Base-by-base conservation (phyloP, 2,329 filamentous ascomycete genomes). In the Diplodia mutila region DNA sequence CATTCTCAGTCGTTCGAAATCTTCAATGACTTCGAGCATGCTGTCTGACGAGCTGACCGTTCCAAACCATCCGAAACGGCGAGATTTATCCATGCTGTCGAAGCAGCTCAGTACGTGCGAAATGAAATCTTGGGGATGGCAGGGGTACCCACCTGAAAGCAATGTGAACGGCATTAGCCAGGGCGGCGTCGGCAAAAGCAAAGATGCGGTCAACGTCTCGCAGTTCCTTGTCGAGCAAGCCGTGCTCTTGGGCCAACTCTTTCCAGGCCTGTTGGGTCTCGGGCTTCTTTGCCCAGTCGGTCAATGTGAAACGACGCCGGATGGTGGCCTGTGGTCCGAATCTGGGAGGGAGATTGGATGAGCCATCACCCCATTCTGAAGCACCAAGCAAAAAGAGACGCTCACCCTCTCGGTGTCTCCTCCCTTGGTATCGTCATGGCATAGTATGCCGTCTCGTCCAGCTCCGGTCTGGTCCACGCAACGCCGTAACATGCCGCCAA, bases 231-330 rank as follows among this genome's bases (percentile, higher is more conserved):
- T 78, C 71, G 4, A 75, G 74, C 12, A 86, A 72, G 2, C 76
- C 73, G 68, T 85, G 73, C 70, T 80, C 74, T 63, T 76, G 69
- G 46, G 79, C 78, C 5, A 86, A 73, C 68, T 82, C 79, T 48
- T 75, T 74, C 84, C 84, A 86, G 1, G 81, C 80, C 23, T 79
- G 70, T 51, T 79, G 73, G 4, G 85, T 83, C 39, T 81, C 79
- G 0, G 76, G 72, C 52, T 79, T 72, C 64, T 78, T 74, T 0
- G 83, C 81, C 85, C 84, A 86, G 21, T 81, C 75, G 0, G 77
- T 74, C 0, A 86, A 71, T 1, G 74, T 80, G 69, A 83, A 85
- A 0, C 75, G 75, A 16, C 76, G 77, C 0, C 79, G 77, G 12
- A 80, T 73, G 5, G 74, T 79, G 5, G 71, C 74, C 7, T 78